phyloP scores from a whole-genome alignment of 148 eudicot species.

The Camellia japonica region DNA sequence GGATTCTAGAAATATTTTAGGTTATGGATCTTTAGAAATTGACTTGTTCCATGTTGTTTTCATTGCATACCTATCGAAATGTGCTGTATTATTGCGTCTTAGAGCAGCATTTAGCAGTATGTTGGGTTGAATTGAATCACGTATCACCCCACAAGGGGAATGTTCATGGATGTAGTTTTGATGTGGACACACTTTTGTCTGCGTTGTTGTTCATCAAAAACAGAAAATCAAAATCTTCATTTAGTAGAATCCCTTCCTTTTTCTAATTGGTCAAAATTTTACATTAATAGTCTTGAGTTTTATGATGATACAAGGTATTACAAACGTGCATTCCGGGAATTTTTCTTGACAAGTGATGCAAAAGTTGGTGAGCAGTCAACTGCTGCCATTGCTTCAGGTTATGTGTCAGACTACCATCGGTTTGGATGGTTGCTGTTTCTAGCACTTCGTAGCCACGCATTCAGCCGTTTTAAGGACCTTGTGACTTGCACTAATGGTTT shows the following conservation, averaged over 20 bases:
- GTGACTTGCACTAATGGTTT: conserved; percentile 86
- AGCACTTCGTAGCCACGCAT: conserved; percentile 82
- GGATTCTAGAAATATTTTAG: not conserved
- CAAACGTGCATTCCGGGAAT: conserved; percentile 61
- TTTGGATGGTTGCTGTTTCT: conserved; percentile 97
- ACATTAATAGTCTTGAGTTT: not conserved
- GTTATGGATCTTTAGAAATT: not conserved
- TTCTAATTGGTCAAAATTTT: not conserved
- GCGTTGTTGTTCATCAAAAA: not conserved
- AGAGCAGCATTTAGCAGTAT: not conserved
- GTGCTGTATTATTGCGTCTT: not conserved
- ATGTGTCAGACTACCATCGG: conserved; percentile 52
- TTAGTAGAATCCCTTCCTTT: not conserved
- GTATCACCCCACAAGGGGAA: not conserved
- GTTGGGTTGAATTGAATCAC: not conserved
- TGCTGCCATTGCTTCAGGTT: conserved; percentile 28
- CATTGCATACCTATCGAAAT: not conserved
- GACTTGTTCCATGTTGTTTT: not conserved
- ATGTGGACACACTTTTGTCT: not conserved
- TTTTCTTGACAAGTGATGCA: conserved; percentile 56
- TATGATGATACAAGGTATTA: conserved; percentile 48
- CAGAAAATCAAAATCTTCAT: not conserved
- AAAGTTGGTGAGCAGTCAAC: conserved; percentile 32
- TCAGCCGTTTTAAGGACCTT: conserved; percentile 80
- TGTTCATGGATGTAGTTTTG: not conserved